Base-by-base conservation (phyloP, 2,329 filamentous ascomycete genomes). In the Leptographium galeiforme region DNA sequence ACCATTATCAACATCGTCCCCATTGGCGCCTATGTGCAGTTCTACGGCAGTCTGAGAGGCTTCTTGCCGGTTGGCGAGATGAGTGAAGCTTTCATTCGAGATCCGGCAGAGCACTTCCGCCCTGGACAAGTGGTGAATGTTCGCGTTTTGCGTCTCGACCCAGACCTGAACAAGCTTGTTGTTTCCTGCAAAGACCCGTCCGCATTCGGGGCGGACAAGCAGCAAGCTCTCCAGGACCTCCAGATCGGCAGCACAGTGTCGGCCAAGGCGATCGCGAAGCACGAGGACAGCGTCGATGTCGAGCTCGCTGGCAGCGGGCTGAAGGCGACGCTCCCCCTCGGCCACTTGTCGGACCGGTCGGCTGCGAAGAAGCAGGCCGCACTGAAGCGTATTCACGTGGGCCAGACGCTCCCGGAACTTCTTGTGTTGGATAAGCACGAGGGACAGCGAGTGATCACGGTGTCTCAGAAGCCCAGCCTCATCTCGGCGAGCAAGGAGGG, bases 11-110 rank as follows among this genome's bases (percentile, higher is more conserved):
- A 86, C 58, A 74, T 98, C 12, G 74, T 89, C 54, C 70, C 78
- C 4, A 81, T 81, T 52, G 93, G 93, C 55, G 93, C 93, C 12
- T 81, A 91, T 18, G 85, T 98, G 52, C 89, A 95, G 64, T 98
- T 97, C 68, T 98, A 94, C 63, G 89, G 89, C 18, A 70, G 75
- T 10, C 74, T 98, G 19, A 81, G 82, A 59, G 94, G 86, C 10
- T 98, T 94, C 71, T 75, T 98, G 53, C 93, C 93, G 2, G 84
- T 95, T 0, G 87, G 87, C 1, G 91, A 98, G 68, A 98, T 98
- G 93, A 97, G 93, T 65, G 93, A 98, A 66, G 89, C 90, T 12
- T 96, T 85, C 64, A 96, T 98, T 62, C 80, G 85, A 60, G 87
- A 96, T 63, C 89, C 93, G 6, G 81, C 79, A 47, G 83, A 94